Percentiles rank a stretch among this genome's conserved stretches.
Evolutionary conservation across 306 rosid genomes (phyloP).

Genomic region (Corylus americana): DNA sequence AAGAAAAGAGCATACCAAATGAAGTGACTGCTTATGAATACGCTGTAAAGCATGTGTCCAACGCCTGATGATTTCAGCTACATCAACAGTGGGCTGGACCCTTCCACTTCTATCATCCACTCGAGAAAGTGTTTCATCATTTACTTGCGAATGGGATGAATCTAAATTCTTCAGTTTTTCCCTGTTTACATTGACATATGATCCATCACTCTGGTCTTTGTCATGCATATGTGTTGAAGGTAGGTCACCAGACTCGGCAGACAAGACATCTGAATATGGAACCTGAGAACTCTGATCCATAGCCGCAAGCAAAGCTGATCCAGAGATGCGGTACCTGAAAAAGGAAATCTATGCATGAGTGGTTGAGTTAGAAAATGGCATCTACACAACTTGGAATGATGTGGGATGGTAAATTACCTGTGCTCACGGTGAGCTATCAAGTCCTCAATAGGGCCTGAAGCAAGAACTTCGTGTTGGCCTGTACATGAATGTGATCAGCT

Average conservation of each 20-base stretch:
- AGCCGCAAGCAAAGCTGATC: slow-evolving; percentile 96
- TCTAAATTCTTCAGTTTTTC: slow-evolving; percentile 37
- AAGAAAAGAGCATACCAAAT: slow-evolving; percentile 54
- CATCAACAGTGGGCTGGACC: slow-evolving; percentile 80
- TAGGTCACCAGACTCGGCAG: slow-evolving; percentile 60
- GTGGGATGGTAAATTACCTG: slow-evolving; percentile 54
- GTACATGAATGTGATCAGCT: not conserved
- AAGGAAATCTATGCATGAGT: slow-evolving; percentile 27
- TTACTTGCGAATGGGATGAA: slow-evolving; percentile 39
- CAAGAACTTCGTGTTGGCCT: slow-evolving; percentile 99
- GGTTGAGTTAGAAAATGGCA: slow-evolving; percentile 25
- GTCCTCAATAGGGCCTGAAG: slow-evolving; percentile 99
- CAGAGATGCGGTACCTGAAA: slow-evolving; percentile 94
- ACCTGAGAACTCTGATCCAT: slow-evolving; percentile 99
- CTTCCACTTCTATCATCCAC: slow-evolving; percentile 84
- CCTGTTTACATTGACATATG: slow-evolving; percentile 41
- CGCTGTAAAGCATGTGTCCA: slow-evolving; percentile 99
- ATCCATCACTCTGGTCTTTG: slow-evolving; percentile 67
- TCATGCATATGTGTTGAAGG: slow-evolving; percentile 49
- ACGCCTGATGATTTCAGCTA: slow-evolving; percentile 94
- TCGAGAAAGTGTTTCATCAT: slow-evolving; percentile 59
- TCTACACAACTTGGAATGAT: slow-evolving; percentile 19
- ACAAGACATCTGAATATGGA: slow-evolving; percentile 64
- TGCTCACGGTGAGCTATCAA: slow-evolving; percentile 97
- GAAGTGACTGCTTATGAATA: slow-evolving; percentile 97